A percentile compares a stretch with the other conserved stretches of the same genome.
phyloP scores from a whole-genome alignment of 495 filamentous ascomycete species.

The Hypoxylon lienhwacheense region DNA sequence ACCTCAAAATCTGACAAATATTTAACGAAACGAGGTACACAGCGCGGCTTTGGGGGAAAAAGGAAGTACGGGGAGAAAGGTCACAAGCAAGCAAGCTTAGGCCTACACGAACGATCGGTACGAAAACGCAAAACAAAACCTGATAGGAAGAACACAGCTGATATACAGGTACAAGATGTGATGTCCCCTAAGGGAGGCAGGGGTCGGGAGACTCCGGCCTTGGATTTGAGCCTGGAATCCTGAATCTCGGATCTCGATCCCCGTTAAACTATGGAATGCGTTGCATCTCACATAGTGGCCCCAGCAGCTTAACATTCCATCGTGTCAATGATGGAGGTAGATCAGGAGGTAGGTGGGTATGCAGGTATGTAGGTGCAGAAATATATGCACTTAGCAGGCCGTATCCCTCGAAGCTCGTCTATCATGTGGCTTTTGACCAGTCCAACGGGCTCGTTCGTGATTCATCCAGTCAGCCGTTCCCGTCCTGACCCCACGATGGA shows the following conservation, averaged over 20 bases:
- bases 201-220: slow-evolving; percentile 5
- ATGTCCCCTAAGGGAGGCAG: not conserved
- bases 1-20: too few relatives aligned
- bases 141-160: not conserved
- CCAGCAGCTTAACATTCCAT: slow-evolving; percentile 14
- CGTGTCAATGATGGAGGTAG: too few relatives aligned
- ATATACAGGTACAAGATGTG: not conserved
- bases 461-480: slow-evolving; percentile 28
- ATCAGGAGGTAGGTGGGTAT: too few relatives aligned
- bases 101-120: not conserved
- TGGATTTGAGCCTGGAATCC: slow-evolving; percentile 3
- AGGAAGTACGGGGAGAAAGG: too few relatives aligned
- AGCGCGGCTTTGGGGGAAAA: not conserved
- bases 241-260: slow-evolving; percentile 32
- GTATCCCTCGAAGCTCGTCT: slow-evolving; percentile 21
- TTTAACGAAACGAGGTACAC: too few relatives aligned
- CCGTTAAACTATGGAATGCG: slow-evolving; percentile 15
- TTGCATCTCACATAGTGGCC: slow-evolving; percentile 26
- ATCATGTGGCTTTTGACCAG: slow-evolving; percentile 9
- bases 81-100: not conserved
- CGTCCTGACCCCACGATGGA: slow-evolving; percentile 17
- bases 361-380: not conserved
- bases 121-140: slow-evolving; percentile 1
- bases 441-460: slow-evolving; percentile 7
- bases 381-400: slow-evolving; percentile 12